Base-by-base conservation (phyloP, 768 basidiomycete species). In the Mycena capillaripes region DNA sequence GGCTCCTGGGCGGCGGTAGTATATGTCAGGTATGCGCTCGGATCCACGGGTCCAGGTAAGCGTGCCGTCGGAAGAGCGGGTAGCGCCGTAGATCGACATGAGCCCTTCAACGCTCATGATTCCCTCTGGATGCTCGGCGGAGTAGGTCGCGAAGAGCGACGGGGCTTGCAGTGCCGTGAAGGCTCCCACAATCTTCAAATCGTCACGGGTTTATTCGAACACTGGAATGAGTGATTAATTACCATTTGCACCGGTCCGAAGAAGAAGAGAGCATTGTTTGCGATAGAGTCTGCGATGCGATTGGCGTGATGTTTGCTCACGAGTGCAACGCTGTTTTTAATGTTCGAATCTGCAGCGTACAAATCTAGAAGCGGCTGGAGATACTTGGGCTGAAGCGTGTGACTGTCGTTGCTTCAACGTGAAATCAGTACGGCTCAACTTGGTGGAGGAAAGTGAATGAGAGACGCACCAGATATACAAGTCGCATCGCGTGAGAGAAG, bases 401-500 rank as follows among this genome's bases (percentile, higher is more conserved):
- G 59, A 61, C 59, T 61, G 59, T 61, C 59, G 59, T 61, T 61
- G 59, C 59, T 61, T 29, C 42, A 48, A 61, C 42, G 59, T 30
- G 59, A 61, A 61, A 46, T 61, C 59, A 61, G 59, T 61, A 61
- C 38, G 61, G 50, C 67, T 61, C 48, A 42, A 73, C 71, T 46
- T 60, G 57, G 29, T 55, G n/a, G 36, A 69, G 61, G 34, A 74
- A 40, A n/a, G 56, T 66, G 62, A 72, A 60, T 70, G 42, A 46
- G 50, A 25, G 57, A 70, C 69, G 61, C 63, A 61, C 42, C 72
- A 69, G 61, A 70, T 25, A 36, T 52, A 55, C 38, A 70, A 69
- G 50, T 73, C 72, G 42, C 52, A 55, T 29, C 72, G 60, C 21
- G 72, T 64, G 32, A 70, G 32, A 58, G 68, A 70, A 59, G 68